Evolutionary conservation across 306 rosid species (phyloP).

Genomic region (Sechiopsis laciniata): DNA sequence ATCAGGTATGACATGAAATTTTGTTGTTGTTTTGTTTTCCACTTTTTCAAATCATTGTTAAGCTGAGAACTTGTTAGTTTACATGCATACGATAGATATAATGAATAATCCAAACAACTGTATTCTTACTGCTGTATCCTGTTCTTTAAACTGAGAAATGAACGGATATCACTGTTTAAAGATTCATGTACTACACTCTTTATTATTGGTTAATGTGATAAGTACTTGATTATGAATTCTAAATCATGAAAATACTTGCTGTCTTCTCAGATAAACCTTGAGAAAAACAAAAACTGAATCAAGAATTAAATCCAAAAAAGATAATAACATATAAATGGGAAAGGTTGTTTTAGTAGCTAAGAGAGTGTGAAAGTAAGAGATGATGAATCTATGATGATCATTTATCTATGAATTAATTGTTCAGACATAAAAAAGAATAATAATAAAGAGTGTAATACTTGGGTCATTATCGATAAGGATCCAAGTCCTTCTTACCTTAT

Average conservation of each 20-base stretch:
- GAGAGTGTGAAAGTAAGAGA: no score
- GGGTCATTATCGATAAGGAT: no score
- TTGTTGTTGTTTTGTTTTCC: background rate
- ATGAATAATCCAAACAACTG: constrained; percentile 5
- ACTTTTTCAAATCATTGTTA: background rate
- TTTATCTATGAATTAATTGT: no score
- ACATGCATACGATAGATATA: background rate
- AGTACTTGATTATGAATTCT: background rate
- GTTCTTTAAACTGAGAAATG: background rate
- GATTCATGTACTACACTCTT: background rate
- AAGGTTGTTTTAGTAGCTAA: no score
- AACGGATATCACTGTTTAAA: background rate
- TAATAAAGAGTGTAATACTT: no score
- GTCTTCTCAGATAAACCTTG: no score
- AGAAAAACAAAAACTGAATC: no score
- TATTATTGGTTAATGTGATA: background rate
- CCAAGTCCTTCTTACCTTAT: no score
- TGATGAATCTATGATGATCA: no score
- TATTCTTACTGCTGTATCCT: constrained; percentile 5
- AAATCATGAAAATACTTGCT: background rate
- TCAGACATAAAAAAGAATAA: no score
- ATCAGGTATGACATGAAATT: constrained; percentile 16
- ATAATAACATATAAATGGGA: background rate
- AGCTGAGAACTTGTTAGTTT: background rate
- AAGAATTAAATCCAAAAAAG: no score